Evolutionary conservation across 2,329 filamentous ascomycete species (phyloP).

Genomic region (Ilyonectria mors-panacis): DNA sequence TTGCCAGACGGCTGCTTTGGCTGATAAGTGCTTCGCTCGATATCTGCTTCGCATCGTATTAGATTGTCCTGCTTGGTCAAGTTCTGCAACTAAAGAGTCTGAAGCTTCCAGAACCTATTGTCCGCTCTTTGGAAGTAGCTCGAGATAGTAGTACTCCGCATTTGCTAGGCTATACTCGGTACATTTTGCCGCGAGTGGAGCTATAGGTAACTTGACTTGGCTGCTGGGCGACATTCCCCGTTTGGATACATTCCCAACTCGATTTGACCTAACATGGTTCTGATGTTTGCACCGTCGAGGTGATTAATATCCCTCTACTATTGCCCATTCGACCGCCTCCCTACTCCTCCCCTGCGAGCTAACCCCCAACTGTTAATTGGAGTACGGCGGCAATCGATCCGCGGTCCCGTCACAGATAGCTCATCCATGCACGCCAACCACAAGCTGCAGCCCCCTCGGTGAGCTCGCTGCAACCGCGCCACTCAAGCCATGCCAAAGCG

Average conservation of each 20-base stretch:
- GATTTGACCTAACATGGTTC: not conserved
- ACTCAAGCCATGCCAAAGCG: slow-evolving; percentile 33
- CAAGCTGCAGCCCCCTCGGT: slow-evolving; percentile 7
- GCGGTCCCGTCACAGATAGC: not conserved
- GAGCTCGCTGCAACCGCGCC: slow-evolving; percentile 38
- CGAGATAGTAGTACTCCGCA: too few relatives aligned
- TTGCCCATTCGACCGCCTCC: not conserved
- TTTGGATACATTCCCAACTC: not conserved
- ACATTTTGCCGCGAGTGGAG: slow-evolving; percentile 2
- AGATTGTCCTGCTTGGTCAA: too few relatives aligned
- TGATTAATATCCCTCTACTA: not conserved
- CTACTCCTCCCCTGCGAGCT: not conserved
- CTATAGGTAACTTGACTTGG: too few relatives aligned
- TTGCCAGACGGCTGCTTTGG: too few relatives aligned
- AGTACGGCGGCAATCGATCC: not conserved
- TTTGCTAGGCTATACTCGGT: not conserved
- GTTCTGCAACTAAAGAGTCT: too few relatives aligned
- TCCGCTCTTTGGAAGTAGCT: too few relatives aligned
- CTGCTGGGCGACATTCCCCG: not conserved
- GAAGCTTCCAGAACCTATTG: too few relatives aligned
- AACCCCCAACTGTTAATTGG: not conserved
- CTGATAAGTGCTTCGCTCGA: too few relatives aligned
- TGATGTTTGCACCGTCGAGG: not conserved
- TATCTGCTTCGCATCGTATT: too few relatives aligned
- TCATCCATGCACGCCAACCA: slow-evolving; percentile 1